Evolutionary conservation across 108 stramenopile species (phyloP), one percentile per base, ranked within the genome.

Genomic region (Fistulifera solaris): DNA sequence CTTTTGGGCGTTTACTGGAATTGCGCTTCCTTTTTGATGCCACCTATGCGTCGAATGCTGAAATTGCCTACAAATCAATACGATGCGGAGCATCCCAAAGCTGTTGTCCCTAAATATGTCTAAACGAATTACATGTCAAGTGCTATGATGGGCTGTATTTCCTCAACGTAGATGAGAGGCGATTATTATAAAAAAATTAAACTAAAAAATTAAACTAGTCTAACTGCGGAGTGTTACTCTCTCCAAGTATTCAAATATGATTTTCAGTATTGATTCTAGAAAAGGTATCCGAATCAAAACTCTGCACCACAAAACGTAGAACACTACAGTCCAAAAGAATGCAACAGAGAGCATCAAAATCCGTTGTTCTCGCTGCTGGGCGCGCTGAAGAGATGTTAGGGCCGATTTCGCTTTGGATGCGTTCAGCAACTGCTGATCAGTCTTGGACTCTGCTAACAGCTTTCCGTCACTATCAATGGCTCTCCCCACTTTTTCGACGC

Each of bases 41-140:
- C 81, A 40, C 90, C 83, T 4, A 64, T 92, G 22, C 70, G 90
- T 65, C 77, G 80, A 46, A 53, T 56, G n/a, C 28, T 92, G 66
- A 81, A 81, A 40, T 48, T 87, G 40, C 85, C 90, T 1, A 92
- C 90, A 23, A 85, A 92, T 63, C 89, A 90, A 67, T 90, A 87
- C 66, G 85, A 90, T 67, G 67, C 78, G 40, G 40, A 55, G 10
- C 39, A 67, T 54, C 75, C 75, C 5, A 68, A 68, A 26, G 70
- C 72, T n/a, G 76, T 76, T 13, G 86, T 65, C 56, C 89, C 89
- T 39, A 86, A 83, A 49, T 78, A 71, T 63, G 42, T 12, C 42
- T 24, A 57, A 17, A 45, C 21, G 25, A 51, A 54, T 65, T 52
- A n/a, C n/a, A n/a, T n/a, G n/a, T n/a, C n/a, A n/a, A n/a, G n/a